Evolutionary conservation across 1,284 basidiomycete species (phyloP), one percentile per base, ranked within the genome.

Genomic region (Leccinum huronense): DNA sequence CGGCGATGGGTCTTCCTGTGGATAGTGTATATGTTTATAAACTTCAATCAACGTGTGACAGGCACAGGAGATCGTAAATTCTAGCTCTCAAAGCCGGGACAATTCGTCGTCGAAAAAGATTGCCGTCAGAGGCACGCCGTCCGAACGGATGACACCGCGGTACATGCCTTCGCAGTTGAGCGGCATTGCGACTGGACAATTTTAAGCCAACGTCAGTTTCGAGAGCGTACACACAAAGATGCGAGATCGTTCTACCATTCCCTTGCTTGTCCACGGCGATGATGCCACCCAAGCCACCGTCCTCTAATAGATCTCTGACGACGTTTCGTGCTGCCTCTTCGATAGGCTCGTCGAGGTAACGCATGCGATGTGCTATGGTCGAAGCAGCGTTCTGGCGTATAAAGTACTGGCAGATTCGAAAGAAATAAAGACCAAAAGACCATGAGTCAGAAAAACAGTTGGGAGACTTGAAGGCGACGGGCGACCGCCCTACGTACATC

Each of bases 1-100:
- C 81, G 97, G 60, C 78, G 97, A 68, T 98, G 97, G 97, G 93
- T 97, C 10, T 97, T 98, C 76, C 79, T 98, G 69, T 86, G 97
- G 23, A 87, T 98, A 31, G 16, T n/a, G 19, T 11, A 48, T 48
- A 5, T 19, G 19, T 19, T 48, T 45, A 19, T 5, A 48, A 48
- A 3, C 45, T 48, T 9, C 40, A n/a, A 42, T 42, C n/a, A 42
- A 23, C 10, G 11, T 6, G n/a, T 11, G 45, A 19, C 10, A 19
- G 10, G 10, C n/a, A 45, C n/a, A 45, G 2, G n/a, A 5, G 3
- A 19, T 19, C n/a, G 42, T 45, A 45, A 19, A 48, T 11, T 10
- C 45, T 48, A 8, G 27, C 11, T 54, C 48, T 66, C 61, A 70
- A 31, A 71, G 59, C 45, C 34, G 60, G 27, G 70, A 69, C 27